A percentile compares a stretch with the other conserved stretches of the same genome.
Conservation (phyloP, 2,329 filamentous ascomycete genomes). For the Cladobotryum protrusum region DNA sequence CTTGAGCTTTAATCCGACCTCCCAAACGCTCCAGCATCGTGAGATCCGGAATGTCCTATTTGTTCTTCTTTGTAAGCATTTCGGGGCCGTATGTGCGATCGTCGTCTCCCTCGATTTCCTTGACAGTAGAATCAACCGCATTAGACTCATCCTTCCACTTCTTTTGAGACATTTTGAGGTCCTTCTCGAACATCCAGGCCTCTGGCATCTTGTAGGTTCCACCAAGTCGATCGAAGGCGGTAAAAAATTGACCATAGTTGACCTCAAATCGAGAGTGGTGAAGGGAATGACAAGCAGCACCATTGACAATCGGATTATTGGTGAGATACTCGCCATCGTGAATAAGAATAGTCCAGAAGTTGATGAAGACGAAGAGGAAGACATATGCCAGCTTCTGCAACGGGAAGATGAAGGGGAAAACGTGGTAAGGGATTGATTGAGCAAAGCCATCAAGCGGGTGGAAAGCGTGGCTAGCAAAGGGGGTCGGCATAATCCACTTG, state of each 20-base stretch:
- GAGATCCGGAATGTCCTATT: constrained; percentile 1
- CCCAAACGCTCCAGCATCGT: not conserved
- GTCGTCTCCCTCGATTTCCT: constrained; percentile 59
- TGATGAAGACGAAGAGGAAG: constrained; percentile 81
- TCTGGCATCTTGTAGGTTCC: constrained; percentile 85
- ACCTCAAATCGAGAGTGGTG: constrained; percentile 58
- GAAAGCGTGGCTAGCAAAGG: constrained; percentile 88
- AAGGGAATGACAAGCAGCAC: constrained; percentile 76
- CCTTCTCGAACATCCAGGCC: constrained; percentile 76
- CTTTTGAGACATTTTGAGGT: constrained; percentile 75
- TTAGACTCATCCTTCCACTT: constrained; percentile 74
- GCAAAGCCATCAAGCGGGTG: constrained; percentile 87
- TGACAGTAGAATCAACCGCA: constrained; percentile 70
- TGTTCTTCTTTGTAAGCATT: constrained; percentile 41
- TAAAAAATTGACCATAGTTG: constrained; percentile 95
- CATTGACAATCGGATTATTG: constrained; percentile 87
- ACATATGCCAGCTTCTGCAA: constrained; percentile 88
- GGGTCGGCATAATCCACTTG: constrained; percentile 99
- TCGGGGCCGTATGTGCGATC: constrained; percentile 41
- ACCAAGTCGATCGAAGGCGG: constrained; percentile 81
- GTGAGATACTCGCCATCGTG: constrained; percentile 92
- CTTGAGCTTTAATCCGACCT: no score
- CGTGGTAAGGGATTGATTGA: constrained; percentile 85
- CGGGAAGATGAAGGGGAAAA: constrained; percentile 89
- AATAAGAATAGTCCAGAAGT: constrained; percentile 95